Conservation (phyloP, 768 basidiomycete species). For the Paxillus rubicundulus region DNA sequence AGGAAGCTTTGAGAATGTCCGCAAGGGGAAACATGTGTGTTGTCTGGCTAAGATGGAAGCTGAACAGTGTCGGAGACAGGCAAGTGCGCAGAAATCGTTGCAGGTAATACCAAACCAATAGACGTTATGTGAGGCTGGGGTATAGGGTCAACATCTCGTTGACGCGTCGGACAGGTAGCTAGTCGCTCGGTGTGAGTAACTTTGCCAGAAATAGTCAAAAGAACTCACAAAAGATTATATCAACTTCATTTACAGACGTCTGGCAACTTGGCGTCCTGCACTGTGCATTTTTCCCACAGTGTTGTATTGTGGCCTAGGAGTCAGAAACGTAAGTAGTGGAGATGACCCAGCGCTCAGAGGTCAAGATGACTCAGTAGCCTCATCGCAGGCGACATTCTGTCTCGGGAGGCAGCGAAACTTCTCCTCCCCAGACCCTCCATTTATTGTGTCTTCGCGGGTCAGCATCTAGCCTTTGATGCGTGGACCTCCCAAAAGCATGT, state of each 20-base stretch:
- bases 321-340: too few species aligned
- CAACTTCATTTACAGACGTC: slow-evolving; percentile 46
- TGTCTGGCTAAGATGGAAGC: slow-evolving; percentile 25
- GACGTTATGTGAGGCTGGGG: slow-evolving; percentile 1
- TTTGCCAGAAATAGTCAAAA: background rate
- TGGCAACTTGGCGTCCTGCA: too few species aligned
- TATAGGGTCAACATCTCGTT: slow-evolving; percentile 17
- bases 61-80: slow-evolving; percentile 2
- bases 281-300: too few species aligned
- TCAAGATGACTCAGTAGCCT: too few species aligned
- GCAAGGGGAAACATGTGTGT: slow-evolving; percentile 24
- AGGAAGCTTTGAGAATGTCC: slow-evolving; percentile 25
- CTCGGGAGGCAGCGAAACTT: too few species aligned
- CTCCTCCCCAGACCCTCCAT: too few species aligned
- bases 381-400: too few species aligned
- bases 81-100: slow-evolving; percentile 5
- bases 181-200: slow-evolving; percentile 10
- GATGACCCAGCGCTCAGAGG: too few species aligned
- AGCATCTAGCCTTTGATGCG: too few species aligned
- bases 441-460: too few species aligned
- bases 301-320: too few species aligned
- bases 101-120: background rate
- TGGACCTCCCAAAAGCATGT: too few species aligned
- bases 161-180: slow-evolving; percentile 3
- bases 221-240: slow-evolving; percentile 35